Evolutionary conservation across 495 filamentous ascomycete genomes (phyloP), one percentile per base, ranked within the genome.

Genomic region (Penicillium atrosanguineum): DNA sequence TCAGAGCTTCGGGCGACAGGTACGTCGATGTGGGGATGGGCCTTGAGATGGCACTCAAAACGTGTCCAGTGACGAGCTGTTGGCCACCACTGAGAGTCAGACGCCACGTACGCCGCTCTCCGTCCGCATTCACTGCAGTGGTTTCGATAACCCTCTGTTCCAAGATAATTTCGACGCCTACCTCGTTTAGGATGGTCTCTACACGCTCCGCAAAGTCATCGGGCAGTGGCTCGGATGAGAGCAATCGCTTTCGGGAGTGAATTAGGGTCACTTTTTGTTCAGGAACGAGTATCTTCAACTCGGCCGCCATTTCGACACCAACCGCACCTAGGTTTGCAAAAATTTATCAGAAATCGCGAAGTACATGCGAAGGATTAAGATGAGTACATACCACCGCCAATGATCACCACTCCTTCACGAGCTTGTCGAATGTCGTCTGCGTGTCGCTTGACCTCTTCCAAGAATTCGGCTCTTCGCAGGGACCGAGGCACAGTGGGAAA

Each of bases 281-380:
- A 0, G 87, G 85, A n/a, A 82, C 67, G 9, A 81, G 64, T 11
- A 75, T 60, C 61, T 86, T 86, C 41, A 88, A 61, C 65, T 90
- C 87, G 11, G 83, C 77, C 0, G 87, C 84, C 73, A 88, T 86
- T 59, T 90, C 87, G 40, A 88, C 79, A 9, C 87, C 87, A 4
- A 88, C 86, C 8, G 87, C 86, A 15, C 85, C 85, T 72, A 55
- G 12, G 6, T 8, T 15, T 20, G 29, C 31, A 4, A 14, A 5
- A 28, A 54, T 25, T 14, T 7, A 29, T 52, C 25, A 52, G 37
- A 26, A 46, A 7, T 26, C 8, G 16, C 2, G 16, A 37, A 25
- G 19, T 5, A 6, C 6, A 25, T 0, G 4, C 19, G 26, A 72
- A 71, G 72, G 52, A 71, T 75, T 6, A n/a, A 23, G 6, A 15